Conservation (phyloP, 495 filamentous ascomycete species). For the Xylaria acuta region DNA sequence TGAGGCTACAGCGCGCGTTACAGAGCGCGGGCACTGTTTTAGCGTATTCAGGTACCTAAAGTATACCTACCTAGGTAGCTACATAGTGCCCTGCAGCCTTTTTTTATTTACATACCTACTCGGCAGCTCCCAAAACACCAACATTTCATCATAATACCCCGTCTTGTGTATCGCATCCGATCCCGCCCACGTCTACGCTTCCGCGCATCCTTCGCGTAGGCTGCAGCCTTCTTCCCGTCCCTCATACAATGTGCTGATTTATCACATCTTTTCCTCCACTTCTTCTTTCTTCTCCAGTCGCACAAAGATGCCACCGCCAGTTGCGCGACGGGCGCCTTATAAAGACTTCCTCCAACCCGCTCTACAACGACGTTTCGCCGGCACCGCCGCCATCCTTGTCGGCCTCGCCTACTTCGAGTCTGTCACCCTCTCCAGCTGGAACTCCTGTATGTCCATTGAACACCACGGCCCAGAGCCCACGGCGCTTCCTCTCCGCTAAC, state of each 20-base stretch:
- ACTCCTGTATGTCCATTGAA: conserved; percentile 62
- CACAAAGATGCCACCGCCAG: conserved; percentile 49
- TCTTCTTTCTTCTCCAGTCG: conserved; percentile 25
- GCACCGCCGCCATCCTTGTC: conserved; percentile 69
- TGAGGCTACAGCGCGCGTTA: neutral
- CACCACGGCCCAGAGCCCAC: neutral
- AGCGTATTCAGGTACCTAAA: neutral
- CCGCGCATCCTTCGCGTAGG: neutral
- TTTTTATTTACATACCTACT: conserved; percentile 18
- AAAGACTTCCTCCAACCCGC: conserved; percentile 90
- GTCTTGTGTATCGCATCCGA: neutral
- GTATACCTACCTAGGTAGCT: neutral
- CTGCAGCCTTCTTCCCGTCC: neutral
- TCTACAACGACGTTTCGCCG: conserved; percentile 84
- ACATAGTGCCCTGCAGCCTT: neutral
- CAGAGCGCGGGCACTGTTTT: neutral
- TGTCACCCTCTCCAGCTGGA: conserved; percentile 71
- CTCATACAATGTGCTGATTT: conserved; percentile 41
- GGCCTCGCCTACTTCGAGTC: conserved; percentile 76
- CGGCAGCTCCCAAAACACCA: neutral
- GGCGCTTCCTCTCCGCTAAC: conserved; percentile 5
- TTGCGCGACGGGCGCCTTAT: conserved; percentile 62
- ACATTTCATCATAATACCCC: neutral
- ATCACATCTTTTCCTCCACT: neutral
- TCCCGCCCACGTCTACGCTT: neutral